Evolutionary conservation across 768 basidiomycete genomes (phyloP), one percentile per base, ranked within the genome.

Genomic region (Dacryopinax primogenitus): DNA sequence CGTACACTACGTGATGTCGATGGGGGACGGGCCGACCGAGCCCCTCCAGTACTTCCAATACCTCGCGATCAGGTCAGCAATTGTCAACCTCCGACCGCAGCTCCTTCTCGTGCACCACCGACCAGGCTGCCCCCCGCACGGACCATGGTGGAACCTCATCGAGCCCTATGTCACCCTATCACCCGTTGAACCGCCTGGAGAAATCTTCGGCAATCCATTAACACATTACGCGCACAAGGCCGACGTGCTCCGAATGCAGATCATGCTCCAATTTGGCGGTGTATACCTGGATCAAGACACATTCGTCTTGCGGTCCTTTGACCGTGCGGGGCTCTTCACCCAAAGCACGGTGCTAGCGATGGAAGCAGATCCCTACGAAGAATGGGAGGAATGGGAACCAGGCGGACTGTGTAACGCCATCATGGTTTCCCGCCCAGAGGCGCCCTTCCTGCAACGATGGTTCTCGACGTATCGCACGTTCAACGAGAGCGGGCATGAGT

Each of bases 1-100:
- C 3, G 51, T 58, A 30, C 51, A 58, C 51, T 58, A 58, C 51
- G 30, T 58, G 26, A 32, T 58, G 26, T 58, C 51, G 26, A 26
- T 58, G 26, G 23, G 41, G 18, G 41, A 44, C 7, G 41, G 41
- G 7, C 18, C 16, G 7, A 15, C 41, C 6, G 3, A 18, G 41
- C 41, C 41, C 3, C 51, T 58, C 51, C 23, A 58, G 30, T 58
- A 58, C 51, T 58, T 58, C 51, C 51, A 58, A 30, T 58, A 58
- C 51, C 51, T 58, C 51, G 51, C 51, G 3, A 13, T 58, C 51
- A 23, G 51, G 13, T 58, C 51, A 3, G 51, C 51, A 6, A 23
- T 58, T 11, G 6, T 28, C 13, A 58, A 58, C 51, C 51, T 58
- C 13, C 51, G 51, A 11, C 51, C 51, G 4, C 23, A 21, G 13